These are phyloP conservation scores for Colletotrichum chrysophilum DNA, from an alignment of 2,329 filamentous ascomycete genomes.

Conservation along the genomic window DNA sequence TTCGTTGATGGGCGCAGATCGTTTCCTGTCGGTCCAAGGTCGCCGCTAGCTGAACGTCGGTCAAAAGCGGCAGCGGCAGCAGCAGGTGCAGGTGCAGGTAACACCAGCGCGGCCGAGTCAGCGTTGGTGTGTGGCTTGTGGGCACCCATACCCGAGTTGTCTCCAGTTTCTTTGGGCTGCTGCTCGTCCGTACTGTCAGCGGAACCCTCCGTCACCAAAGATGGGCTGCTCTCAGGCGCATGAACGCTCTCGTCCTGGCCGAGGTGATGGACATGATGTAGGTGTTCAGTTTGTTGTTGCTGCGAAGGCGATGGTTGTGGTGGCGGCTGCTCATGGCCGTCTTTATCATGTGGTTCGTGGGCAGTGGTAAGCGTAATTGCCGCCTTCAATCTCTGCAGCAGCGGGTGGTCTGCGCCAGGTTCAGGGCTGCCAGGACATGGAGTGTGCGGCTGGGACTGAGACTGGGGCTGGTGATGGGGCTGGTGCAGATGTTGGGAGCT, in stretches of 20 bases:
- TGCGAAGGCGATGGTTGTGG: neutral
- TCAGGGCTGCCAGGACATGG: constrained; percentile 1
- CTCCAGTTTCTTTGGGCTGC: constrained; percentile 8
- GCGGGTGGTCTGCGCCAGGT: neutral
- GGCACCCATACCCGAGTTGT: neutral
- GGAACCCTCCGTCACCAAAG: constrained; percentile 19
- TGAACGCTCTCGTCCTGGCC: neutral
- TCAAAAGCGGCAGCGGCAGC: constrained; percentile 17
- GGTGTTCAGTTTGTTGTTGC: constrained; percentile 20
- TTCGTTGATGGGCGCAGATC: constrained; percentile 37
- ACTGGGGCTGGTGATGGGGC: neutral
- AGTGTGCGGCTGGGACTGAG: constrained; percentile 8
- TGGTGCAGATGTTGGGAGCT: constrained; percentile 14
- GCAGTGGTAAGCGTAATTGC: neutral
- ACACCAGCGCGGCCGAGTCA: neutral
- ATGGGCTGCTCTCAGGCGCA: neutral
- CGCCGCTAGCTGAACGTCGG: constrained; percentile 23
- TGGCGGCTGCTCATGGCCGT: neutral
- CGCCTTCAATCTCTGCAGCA: constrained; percentile 17
- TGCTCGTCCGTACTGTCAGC: neutral
- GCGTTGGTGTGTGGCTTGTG: constrained; percentile 13
- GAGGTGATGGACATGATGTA: neutral
- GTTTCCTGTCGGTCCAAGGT: constrained; percentile 28
- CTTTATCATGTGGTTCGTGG: neutral
- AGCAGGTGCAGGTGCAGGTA: constrained; percentile 4